Base-by-base conservation (phyloP, 2,329 filamentous ascomycete species). In the Bipolaris cookei region DNA sequence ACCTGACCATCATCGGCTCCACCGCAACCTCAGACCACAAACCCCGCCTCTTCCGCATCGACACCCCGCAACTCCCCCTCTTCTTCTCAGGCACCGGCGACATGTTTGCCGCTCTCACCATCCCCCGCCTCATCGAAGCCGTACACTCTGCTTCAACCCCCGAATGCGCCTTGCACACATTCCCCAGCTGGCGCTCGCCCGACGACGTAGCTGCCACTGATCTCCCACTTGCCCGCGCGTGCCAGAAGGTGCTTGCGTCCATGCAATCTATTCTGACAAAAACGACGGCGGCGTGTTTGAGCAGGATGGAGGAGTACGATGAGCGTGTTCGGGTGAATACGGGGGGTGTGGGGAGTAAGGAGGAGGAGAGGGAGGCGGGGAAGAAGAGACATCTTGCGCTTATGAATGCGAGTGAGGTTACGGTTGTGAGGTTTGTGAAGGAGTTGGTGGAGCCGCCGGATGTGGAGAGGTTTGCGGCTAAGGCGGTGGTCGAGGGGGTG, bases 1-100 rank as follows among this genome's bases (percentile, higher is more conserved):
- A 84, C 50, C 84, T 93, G 11, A 88, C 86, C 23, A 86, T 95
- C 34, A 86, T 96, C 55, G 92, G 92, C 54, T 93, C 90, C 10
- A 92, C 88, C 16, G 88, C 88, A 72, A 88, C 84, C 2, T 81
- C 81, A 1, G 78, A 83, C 51, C 85, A 86, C 63, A 82, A 82
- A 39, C 87, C 94, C 0, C 88, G 95, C n/a, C 84, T 94, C 50
- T 99, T 98, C 82, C 88, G 89, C 69, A 88, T 98, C 69, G 87
- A 90, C 54, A 91, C 97, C 54, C 92, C 94, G 0, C 86, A 89
- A 25, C 88, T 97, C 58, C 90, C 97, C 72, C 91, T 92, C 78
- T 97, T 95, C 82, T 99, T 98, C 78, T 92, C 90, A 68, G 95
- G 95, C 38, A 98, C 96, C 0, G 95, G 95, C 44, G 95, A 99